A percentile compares a stretch with the other conserved stretches of the same genome.
Conservation (phyloP, 2,329 filamentous ascomycete species). For the Byssothecium circinans region DNA sequence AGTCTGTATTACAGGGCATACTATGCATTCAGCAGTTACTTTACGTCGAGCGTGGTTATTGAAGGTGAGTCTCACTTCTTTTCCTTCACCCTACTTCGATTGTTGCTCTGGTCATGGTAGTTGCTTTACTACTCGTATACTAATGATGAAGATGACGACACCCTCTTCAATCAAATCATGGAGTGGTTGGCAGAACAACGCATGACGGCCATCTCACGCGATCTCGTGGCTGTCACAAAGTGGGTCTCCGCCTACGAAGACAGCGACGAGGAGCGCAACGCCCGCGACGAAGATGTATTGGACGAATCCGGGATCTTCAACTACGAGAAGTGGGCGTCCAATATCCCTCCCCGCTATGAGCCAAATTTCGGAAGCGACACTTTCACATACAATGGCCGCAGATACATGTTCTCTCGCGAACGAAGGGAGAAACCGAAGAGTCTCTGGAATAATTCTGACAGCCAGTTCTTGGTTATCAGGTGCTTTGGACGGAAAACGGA, state of each 20-base stretch:
- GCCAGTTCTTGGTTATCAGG: conserved; percentile 49
- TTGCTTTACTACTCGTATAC: conserved; percentile 38
- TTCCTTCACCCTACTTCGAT: not conserved
- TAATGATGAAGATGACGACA: conserved; percentile 45
- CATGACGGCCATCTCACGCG: conserved; percentile 41
- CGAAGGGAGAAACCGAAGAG: conserved; percentile 33
- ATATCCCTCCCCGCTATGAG: conserved; percentile 52
- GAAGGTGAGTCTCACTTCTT: not conserved
- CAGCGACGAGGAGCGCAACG: conserved; percentile 35
- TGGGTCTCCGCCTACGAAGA: conserved; percentile 38
- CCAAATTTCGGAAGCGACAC: conserved; percentile 51
- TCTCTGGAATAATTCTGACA: conserved; percentile 28
- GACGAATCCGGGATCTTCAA: conserved; percentile 51
- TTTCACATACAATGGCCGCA: conserved; percentile 48
- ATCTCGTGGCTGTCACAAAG: conserved; percentile 46
- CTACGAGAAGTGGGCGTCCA: conserved; percentile 53
- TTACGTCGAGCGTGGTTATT: conserved; percentile 33
- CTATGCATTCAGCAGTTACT: conserved; percentile 35
- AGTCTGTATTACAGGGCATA: conserved; percentile 41
- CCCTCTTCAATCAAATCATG: conserved; percentile 48
- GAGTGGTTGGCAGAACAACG: conserved; percentile 49
- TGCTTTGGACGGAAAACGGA: conserved; percentile 52
- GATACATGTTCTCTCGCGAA: conserved; percentile 46
- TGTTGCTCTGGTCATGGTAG: conserved; percentile 36
- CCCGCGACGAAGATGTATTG: conserved; percentile 40